Evolutionary conservation across 2,329 filamentous ascomycete genomes (phyloP), one percentile per base, ranked within the genome.

Genomic region (Diplodia scrobiculata): DNA sequence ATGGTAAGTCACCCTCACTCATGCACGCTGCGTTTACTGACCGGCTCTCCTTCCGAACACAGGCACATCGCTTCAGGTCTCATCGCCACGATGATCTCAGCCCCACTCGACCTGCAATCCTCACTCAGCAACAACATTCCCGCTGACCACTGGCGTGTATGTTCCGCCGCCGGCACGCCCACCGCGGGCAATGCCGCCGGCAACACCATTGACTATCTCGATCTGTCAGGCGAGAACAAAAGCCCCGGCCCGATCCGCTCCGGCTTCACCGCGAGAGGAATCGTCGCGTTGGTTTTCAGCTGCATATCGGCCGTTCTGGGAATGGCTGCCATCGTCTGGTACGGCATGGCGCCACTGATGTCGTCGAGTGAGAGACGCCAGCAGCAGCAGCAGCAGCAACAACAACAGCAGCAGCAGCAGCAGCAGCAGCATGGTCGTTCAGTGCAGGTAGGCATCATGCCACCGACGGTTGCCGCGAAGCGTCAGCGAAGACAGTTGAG

Each of bases 271-370:
- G 76, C 87, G 0, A 83, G 84, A 41, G 91, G 91, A 7, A 89
- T 90, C 51, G 84, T 92, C 1, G 91, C 91, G 11, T 78, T 95
- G 70, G 87, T 88, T 1, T 91, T 94, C 73, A 91, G 88, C 72
- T 85, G 84, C 69, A 68, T 92, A 2, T 84, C 84, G 17, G 91
- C 90, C 2, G 80, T 92, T 58, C 70, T 91, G 6, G 91, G 91
- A 9, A 82, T 92, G 71, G 82, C 78, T 0, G 84, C 86, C 13
- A 87, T 95, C 65, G 83, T 82, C 1, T 88, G 88, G 82, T 93
- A 90, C 76, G 89, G 87, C 1, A 74, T 85, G 67, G 79, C 70
- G 27, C 72, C 72, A 38, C 60, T 72, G 50, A 48, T 53, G 2
- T 27, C 54, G 7, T 14, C 48, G 9, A 14, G 25, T 27, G 55